phyloP scores from a whole-genome alignment of 164 flowering plant species.

The Macadamia tetraphylla region DNA sequence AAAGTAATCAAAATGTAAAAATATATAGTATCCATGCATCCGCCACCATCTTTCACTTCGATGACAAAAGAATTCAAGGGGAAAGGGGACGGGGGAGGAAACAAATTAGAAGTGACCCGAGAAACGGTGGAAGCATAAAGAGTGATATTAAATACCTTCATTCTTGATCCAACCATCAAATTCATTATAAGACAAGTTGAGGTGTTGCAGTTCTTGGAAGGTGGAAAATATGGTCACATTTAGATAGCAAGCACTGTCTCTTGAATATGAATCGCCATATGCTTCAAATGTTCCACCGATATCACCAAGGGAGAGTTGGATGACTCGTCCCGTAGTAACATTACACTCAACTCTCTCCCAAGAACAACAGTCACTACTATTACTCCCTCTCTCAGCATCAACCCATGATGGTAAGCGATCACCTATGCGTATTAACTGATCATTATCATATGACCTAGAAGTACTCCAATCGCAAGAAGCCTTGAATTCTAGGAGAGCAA shows the following conservation, averaged over 20 bases:
- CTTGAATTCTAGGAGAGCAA: constrained; percentile 6
- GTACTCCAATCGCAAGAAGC: not conserved
- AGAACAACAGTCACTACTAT: constrained; percentile 1
- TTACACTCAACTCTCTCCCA: constrained; percentile 5
- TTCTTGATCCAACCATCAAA: not conserved
- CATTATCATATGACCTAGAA: too few species aligned
- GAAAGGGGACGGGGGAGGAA: not conserved
- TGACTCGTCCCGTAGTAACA: not conserved
- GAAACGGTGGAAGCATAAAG: not conserved
- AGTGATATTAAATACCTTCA: not conserved
- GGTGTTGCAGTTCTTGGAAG: constrained; percentile 2
- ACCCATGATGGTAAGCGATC: constrained; percentile 1
- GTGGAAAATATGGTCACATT: constrained; percentile 3
- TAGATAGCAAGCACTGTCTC: constrained; percentile 1
- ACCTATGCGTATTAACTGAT: too few species aligned
- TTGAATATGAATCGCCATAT: too few species aligned
- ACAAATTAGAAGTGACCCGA: not conserved
- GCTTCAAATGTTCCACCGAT: too few species aligned
- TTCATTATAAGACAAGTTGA: not conserved
- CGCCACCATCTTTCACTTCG: too few species aligned
- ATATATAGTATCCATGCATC: too few species aligned
- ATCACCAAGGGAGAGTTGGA: not conserved
- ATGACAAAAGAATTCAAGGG: not conserved
- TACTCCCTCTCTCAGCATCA: not conserved
- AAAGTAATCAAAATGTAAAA: too few species aligned